These are phyloP conservation scores for Uncinocarpus reesii DNA, from an alignment of 2,329 filamentous ascomycete genomes.

Conservation along the genomic window DNA sequence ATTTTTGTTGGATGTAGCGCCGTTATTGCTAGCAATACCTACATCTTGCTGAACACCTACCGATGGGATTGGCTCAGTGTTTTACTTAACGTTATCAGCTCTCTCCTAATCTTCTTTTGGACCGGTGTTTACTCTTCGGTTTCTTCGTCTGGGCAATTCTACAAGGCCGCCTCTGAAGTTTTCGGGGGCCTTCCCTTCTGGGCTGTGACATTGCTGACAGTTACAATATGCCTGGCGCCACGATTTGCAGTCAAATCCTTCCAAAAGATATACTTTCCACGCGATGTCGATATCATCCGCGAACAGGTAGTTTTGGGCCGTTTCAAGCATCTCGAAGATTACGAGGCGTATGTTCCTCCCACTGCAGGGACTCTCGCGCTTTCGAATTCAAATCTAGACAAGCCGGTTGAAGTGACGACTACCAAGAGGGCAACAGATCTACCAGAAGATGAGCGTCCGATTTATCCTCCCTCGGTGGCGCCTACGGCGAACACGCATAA, in stretches of 20 bases:
- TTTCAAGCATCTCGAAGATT: conserved; percentile 61
- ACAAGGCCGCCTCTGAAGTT: conserved; percentile 64
- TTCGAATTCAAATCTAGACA: conserved; percentile 31
- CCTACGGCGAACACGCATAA: conserved; percentile 68
- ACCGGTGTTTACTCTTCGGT: conserved; percentile 74
- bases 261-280: conserved; percentile 89
- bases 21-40: conserved; percentile 81
- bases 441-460: conserved; percentile 80
- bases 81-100: conserved; percentile 70
- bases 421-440: conserved; percentile 50
- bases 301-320: conserved; percentile 78
- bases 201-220: conserved; percentile 68
- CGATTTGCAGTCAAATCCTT: conserved; percentile 76
- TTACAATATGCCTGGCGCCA: conserved; percentile 73
- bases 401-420: conserved; percentile 48
- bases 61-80: conserved; percentile 96
- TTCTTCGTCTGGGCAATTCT: conserved; percentile 54
- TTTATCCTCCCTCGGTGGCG: conserved; percentile 84
- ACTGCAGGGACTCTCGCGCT: conserved; percentile 29
- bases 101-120: conserved; percentile 87
- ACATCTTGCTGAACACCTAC: conserved; percentile 93
- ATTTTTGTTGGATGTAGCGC: conserved; percentile 75
- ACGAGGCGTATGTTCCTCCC: conserved; percentile 43
- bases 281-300: conserved; percentile 89
- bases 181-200: conserved; percentile 79